Evolutionary conservation across 129 eudicot genomes (phyloP).

Genomic region (Pseudognaphalium luteoalbum): DNA sequence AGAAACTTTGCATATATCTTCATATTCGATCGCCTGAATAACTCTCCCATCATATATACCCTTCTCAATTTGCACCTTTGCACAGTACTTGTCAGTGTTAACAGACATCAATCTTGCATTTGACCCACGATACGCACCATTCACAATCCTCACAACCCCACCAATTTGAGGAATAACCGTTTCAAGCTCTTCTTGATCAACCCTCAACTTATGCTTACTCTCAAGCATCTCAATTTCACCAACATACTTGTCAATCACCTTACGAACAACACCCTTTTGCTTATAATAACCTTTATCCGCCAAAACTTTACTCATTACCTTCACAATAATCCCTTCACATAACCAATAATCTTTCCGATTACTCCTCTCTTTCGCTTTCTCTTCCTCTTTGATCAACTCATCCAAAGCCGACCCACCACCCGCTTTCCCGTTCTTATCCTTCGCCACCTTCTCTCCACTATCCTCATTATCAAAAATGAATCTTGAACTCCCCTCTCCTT

Average conservation of each 20-base stretch:
- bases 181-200: slow-evolving; percentile 95
- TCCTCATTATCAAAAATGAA: slow-evolving; percentile 62
- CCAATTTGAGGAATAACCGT: slow-evolving; percentile 93
- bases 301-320: slow-evolving; percentile 84
- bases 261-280: slow-evolving; percentile 82
- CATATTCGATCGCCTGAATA: slow-evolving; percentile 77
- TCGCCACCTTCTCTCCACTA: slow-evolving; percentile 27
- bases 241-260: slow-evolving; percentile 79
- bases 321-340: slow-evolving; percentile 79
- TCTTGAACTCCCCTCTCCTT: slow-evolving; percentile 45
- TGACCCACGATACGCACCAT: slow-evolving; percentile 91
- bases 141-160: slow-evolving; percentile 80
- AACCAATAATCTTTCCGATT: slow-evolving; percentile 95
- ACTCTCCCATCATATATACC: slow-evolving; percentile 92
- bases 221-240: slow-evolving; percentile 96
- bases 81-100: slow-evolving; percentile 67
- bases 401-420: slow-evolving; percentile 72
- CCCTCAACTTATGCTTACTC: slow-evolving; percentile 78
- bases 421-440: slow-evolving; percentile 25
- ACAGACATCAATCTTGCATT: slow-evolving; percentile 63
- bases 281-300: slow-evolving; percentile 86
- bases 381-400: slow-evolving; percentile 82
- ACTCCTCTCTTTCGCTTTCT: slow-evolving; percentile 70
- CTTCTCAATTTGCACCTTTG: slow-evolving; percentile 89
- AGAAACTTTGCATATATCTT: slow-evolving; percentile 84